A percentile compares a stretch with the other conserved stretches of the same genome.
These are phyloP conservation scores for Huiozyma naganishii DNA, from an alignment of 805 yeast species.

Conservation along the genomic window DNA sequence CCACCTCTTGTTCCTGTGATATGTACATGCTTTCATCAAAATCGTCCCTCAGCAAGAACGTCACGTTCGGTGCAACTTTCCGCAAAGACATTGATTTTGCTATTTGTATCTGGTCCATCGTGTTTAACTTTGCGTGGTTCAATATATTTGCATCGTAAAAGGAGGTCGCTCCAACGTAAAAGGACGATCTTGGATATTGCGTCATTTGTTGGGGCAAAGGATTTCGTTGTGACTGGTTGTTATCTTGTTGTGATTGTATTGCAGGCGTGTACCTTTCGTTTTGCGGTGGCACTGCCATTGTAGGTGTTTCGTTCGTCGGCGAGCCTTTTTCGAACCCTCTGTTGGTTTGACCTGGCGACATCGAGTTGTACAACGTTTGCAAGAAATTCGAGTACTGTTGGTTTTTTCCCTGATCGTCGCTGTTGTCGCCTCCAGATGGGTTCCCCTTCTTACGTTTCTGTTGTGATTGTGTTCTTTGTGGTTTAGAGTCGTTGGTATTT, in stretches of 20 bases:
- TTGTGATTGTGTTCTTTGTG: not conserved
- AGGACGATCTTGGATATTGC: conserved; percentile 49
- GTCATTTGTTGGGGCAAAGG: not conserved
- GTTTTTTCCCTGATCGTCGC: not conserved
- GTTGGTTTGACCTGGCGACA: conserved; percentile 1
- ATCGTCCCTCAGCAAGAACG: conserved; percentile 74
- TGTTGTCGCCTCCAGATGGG: not conserved
- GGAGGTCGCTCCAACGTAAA: conserved; percentile 82
- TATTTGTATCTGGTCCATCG: conserved; percentile 71
- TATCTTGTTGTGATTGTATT: not conserved
- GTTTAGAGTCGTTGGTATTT: not conserved
- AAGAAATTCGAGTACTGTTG: conserved; percentile 18
- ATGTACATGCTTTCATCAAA: conserved; percentile 58
- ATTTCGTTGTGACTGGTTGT: not conserved
- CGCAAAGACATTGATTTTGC: conserved; percentile 58
- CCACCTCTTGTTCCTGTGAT: conserved; percentile 66
- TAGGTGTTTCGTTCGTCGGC: not conserved
- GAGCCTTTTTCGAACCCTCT: not conserved
- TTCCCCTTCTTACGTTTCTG: not conserved
- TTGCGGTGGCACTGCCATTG: not conserved
- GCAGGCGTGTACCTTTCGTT: conserved; percentile 1
- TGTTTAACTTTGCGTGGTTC: conserved; percentile 51
- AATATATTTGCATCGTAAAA: conserved; percentile 65
- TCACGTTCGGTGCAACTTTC: conserved; percentile 65
- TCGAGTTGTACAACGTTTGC: conserved; percentile 14